phyloP scores from a whole-genome alignment of 177 flowering plant genomes.

The Vitis hybrid region DNA sequence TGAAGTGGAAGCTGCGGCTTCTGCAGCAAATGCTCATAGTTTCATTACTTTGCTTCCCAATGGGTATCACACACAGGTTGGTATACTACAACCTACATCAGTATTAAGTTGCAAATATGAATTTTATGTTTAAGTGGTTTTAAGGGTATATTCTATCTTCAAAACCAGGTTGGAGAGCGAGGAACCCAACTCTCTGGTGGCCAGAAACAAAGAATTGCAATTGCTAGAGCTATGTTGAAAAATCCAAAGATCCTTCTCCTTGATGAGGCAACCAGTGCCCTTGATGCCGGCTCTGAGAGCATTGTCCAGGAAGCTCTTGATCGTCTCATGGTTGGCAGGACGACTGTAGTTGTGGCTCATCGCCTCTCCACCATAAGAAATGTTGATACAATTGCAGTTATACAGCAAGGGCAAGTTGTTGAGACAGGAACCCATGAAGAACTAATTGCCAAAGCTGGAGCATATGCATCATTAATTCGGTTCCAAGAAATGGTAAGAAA shows the following conservation, averaged over 20 bases:
- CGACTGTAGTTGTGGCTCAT: slow-evolving; percentile 97
- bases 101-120: not conserved
- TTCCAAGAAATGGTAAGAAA: slow-evolving; percentile 94
- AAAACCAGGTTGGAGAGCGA: slow-evolving; percentile 87
- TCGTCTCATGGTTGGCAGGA: slow-evolving; percentile 93
- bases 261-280: slow-evolving; percentile 98
- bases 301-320: slow-evolving; percentile 96
- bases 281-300: slow-evolving; percentile 90
- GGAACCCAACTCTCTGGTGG: slow-evolving; percentile 98
- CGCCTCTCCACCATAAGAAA: slow-evolving; percentile 93
- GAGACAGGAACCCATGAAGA: slow-evolving; percentile 97
- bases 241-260: slow-evolving; percentile 90
- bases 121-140: not conserved
- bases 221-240: slow-evolving; percentile 95
- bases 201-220: slow-evolving; percentile 94
- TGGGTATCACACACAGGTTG: slow-evolving; percentile 92
- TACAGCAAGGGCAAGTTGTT: slow-evolving; percentile 90
- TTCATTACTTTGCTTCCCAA: slow-evolving; percentile 84
- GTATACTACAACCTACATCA: not conserved
- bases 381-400: slow-evolving; percentile 85
- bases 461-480: slow-evolving; percentile 82
- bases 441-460: slow-evolving; percentile 70
- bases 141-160: not conserved
- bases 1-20: slow-evolving; percentile 90
- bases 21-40: slow-evolving; percentile 93